These are phyloP conservation scores for Kluyveromyces aestuarii DNA, from an alignment of 805 yeast species.

Conservation along the genomic window DNA sequence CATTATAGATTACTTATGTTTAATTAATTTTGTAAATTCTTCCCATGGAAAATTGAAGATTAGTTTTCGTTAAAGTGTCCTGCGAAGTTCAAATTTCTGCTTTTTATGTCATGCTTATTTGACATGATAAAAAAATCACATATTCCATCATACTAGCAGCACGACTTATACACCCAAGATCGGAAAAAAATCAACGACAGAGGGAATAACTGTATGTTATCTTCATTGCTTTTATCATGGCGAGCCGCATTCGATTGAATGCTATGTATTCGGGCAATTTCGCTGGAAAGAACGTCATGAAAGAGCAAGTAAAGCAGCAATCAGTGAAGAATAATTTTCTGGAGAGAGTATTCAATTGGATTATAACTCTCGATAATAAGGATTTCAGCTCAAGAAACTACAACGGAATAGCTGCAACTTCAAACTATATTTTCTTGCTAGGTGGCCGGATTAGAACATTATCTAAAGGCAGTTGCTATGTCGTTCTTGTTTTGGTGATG, in stretches of 20 bases:
- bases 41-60: too few relatives aligned
- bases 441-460: slow-evolving; percentile 57
- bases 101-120: too few relatives aligned
- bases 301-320: neutral
- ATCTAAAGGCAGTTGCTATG: slow-evolving; percentile 32
- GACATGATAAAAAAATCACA: too few relatives aligned
- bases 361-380: slow-evolving; percentile 6
- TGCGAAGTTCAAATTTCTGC: too few relatives aligned
- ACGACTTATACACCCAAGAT: too few relatives aligned
- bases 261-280: neutral
- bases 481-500: slow-evolving; percentile 28
- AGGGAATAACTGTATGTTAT: neutral
- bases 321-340: neutral
- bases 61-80: too few relatives aligned
- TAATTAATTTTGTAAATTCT: too few relatives aligned
- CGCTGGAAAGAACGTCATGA: neutral
- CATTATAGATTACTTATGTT: too few relatives aligned
- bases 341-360: slow-evolving; percentile 3
- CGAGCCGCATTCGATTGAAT: neutral
- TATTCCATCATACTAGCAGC: too few relatives aligned
- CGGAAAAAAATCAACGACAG: too few relatives aligned
- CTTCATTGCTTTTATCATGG: neutral
- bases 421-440: slow-evolving; percentile 41
- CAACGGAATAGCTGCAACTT: slow-evolving; percentile 13
- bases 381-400: slow-evolving; percentile 9